These are phyloP conservation scores for Puccinia hordei DNA, from an alignment of 1,284 basidiomycete species.

Conservation along the genomic window DNA sequence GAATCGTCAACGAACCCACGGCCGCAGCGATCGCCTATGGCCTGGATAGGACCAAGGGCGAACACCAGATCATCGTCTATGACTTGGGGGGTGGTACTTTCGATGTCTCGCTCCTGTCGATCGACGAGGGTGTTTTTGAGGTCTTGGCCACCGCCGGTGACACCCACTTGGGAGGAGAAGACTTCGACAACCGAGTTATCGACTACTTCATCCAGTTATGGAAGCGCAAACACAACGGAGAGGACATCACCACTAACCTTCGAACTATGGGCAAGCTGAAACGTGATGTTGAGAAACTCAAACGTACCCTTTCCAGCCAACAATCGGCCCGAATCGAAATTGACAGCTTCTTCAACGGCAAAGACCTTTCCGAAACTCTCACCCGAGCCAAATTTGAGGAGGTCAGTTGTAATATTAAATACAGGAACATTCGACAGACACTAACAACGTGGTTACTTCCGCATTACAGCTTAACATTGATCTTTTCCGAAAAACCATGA, in stretches of 20 bases:
- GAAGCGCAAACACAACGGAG: conserved; percentile 58
- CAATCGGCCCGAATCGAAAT: conserved; percentile 60
- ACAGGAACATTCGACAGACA: not conserved
- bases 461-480: conserved; percentile 57
- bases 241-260: conserved; percentile 54
- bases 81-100: conserved; percentile 60
- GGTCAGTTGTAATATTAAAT: too few species aligned
- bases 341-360: conserved; percentile 60
- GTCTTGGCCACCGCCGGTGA: conserved; percentile 60
- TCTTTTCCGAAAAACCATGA: conserved; percentile 60
- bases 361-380: conserved; percentile 60
- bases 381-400: conserved; percentile 60
- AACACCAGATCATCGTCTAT: conserved; percentile 79
- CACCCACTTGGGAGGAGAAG: conserved; percentile 61
- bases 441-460: not conserved
- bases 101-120: conserved; percentile 60
- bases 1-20: conserved; percentile 99
- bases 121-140: conserved; percentile 60
- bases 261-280: conserved; percentile 59
- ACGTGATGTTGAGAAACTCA: conserved; percentile 60
- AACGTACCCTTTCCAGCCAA: conserved; percentile 60
- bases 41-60: conserved; percentile 91
- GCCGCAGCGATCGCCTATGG: conserved; percentile 87
- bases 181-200: conserved; percentile 60
- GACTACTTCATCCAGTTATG: conserved; percentile 60